Base-by-base conservation (phyloP, 805 yeast genomes). In the Ogataea dorogensis region DNA sequence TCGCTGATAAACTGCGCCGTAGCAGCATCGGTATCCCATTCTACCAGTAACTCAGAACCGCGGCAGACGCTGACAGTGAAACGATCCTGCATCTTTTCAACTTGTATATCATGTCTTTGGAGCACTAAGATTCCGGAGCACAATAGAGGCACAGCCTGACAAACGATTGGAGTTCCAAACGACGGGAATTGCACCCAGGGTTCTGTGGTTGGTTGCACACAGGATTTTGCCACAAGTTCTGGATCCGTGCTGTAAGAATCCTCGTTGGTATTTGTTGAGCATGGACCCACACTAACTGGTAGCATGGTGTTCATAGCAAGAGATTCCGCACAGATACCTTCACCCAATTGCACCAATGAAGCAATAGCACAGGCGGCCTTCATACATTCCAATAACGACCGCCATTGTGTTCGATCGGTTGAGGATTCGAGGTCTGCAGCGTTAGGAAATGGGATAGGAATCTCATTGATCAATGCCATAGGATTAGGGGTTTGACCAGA, bases 181-280 rank as follows among this genome's bases (percentile, higher is more conserved):
- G 54, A 33, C 3, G 71, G 69, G 33, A 58, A 64, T 45, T 66
- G 71, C 18, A 59, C 38, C 72, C 72, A 67, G 1, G 58, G 59
- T 41, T 65, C 70, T n/a, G 67, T 65, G 12, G 51, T 38, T 5
- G 46, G 33, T 4, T 46, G 46, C 5, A 57, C 50, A 17, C 44
- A 43, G 5, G 51, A 43, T 3, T 42, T 37, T 13, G 46, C 45
- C 11, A 40, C 27, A 24, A 52, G 39, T 12, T 36, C 34, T 10
- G 32, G 31, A 25, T 47, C 48, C 7, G 18, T 22, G 15, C 43
- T 33, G 20, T 36, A 48, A 45, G 48, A 47, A 9, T 28, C 32
- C 12, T 50, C 49, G 12, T 31, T 31, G 3, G 32, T 34, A 17
- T 26, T 36, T 5, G 45, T 38, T 0, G 55, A 39, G 22, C 50